phyloP scores from a whole-genome alignment of 1,284 basidiomycete genomes.

The Leccinum solheimii region DNA sequence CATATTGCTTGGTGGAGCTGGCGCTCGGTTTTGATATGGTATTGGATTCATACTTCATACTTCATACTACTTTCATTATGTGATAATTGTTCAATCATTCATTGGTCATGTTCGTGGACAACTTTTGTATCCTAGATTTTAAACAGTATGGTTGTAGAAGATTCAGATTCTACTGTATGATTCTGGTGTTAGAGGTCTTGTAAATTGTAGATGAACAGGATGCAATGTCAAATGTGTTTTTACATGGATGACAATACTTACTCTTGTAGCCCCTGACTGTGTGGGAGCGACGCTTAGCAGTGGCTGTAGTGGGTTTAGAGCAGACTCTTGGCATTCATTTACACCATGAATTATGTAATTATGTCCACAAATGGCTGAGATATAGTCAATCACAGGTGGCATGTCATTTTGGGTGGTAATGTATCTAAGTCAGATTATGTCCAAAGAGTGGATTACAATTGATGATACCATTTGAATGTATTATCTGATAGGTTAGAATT shows the following conservation, averaged over 20 bases:
- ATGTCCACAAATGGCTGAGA: too few relatives aligned
- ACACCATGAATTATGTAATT: neutral
- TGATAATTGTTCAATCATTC: neutral
- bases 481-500: too few relatives aligned
- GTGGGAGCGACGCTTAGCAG: accelerated
- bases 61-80: neutral
- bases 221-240: too few relatives aligned
- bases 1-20: neutral
- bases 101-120: neutral
- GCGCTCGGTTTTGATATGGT: neutral
- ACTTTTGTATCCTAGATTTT: neutral
- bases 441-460: neutral
- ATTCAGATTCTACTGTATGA: too few relatives aligned
- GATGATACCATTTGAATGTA: too few relatives aligned
- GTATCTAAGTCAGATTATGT: neutral
- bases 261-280: too few relatives aligned
- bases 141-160: neutral
- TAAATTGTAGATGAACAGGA: neutral
- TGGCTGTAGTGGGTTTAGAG: neutral
- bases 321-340: neutral
- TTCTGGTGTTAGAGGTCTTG: neutral
- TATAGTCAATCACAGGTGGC: too few relatives aligned
- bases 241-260: neutral
- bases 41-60: too few relatives aligned
- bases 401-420: too few relatives aligned